Evolutionary conservation across 306 rosid species (phyloP).

Genomic region (Purshia tridentata): DNA sequence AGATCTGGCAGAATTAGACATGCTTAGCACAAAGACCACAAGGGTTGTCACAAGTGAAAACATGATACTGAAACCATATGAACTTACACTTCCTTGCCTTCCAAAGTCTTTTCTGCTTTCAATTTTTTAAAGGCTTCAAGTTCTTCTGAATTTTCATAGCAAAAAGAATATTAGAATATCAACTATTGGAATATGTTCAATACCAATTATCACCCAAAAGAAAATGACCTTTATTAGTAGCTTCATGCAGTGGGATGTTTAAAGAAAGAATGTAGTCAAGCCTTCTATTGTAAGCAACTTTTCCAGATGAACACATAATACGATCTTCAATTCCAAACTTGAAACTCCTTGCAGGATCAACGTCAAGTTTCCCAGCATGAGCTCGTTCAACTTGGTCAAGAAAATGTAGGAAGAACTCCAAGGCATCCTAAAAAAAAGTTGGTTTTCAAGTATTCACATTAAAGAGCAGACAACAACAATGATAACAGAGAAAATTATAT

Average conservation of each 20-base stretch:
- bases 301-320: constrained; percentile 90
- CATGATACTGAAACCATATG: constrained; percentile 12
- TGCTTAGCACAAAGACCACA: constrained; percentile 32
- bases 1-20: constrained; percentile 48
- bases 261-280: constrained; percentile 84
- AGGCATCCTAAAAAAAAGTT: constrained; percentile 69
- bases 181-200: constrained; percentile 11
- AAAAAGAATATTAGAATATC: constrained; percentile 26
- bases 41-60: constrained; percentile 15
- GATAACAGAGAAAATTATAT: not conserved
- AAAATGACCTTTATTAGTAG: constrained; percentile 75
- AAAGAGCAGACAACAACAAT: constrained; percentile 3
- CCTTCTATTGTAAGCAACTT: constrained; percentile 87
- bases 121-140: constrained; percentile 66
- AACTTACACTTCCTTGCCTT: constrained; percentile 93
- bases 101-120: constrained; percentile 69
- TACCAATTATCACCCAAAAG: constrained; percentile 17
- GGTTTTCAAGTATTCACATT: constrained; percentile 19
- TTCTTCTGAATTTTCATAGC: constrained; percentile 64
- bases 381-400: constrained; percentile 89
- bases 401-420: constrained; percentile 96
- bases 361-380: constrained; percentile 59
- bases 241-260: constrained; percentile 82
- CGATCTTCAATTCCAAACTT: constrained; percentile 97
- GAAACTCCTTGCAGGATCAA: constrained; percentile 83